Base-by-base conservation (phyloP, 2,329 filamentous ascomycete species). In the Fusarium duplospermum region DNA sequence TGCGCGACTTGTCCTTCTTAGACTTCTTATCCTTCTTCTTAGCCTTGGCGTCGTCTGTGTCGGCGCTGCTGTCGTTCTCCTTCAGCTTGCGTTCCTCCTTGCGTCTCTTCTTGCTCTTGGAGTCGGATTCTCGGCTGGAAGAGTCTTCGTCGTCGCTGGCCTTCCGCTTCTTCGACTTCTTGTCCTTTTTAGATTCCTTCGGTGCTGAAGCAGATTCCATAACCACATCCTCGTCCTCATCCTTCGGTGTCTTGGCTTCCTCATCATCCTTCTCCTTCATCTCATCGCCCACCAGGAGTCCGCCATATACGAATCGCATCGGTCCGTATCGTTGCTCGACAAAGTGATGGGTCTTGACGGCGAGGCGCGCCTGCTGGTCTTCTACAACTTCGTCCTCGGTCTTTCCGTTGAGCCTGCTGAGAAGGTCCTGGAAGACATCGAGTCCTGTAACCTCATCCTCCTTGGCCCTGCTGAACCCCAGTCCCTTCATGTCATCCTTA, bases 391-490 rank as follows among this genome's bases (percentile, higher is more conserved):
- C 89, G n/a, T 86, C 89, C 58, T 96, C 92, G 24, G 89, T 91
- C 82, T 94, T 96, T 60, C 96, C 96, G 82, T 99, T 99, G 66
- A 99, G 84, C 63, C 96, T 88, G 24, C 96, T 95, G 22, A 99
- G 86, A 6, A 99, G 85, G 73, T 94, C 94, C 79, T 95, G 94
- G 76, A 98, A 94, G 20, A 92, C 93, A 80, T 95, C 93, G 40
- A 98, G 87, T 0, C 96, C 96, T 24, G 96, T 97, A 72, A 94
- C 90, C 80, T 94, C 90, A 74, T 94, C 92, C 74, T 92, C 91
- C 77, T 90, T 91, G 64, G 92, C 92, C 72, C 90, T 88, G 81
- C 93, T 93, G 74, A 95, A 96, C 33, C 96, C 96, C 50, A 99
- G 86, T 4, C 96, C 96, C 50, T 97, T 89, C 77, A 92, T 97